Evolutionary conservation across 805 yeast species (phyloP).

Genomic region (Blastobotrys peoriensis): DNA sequence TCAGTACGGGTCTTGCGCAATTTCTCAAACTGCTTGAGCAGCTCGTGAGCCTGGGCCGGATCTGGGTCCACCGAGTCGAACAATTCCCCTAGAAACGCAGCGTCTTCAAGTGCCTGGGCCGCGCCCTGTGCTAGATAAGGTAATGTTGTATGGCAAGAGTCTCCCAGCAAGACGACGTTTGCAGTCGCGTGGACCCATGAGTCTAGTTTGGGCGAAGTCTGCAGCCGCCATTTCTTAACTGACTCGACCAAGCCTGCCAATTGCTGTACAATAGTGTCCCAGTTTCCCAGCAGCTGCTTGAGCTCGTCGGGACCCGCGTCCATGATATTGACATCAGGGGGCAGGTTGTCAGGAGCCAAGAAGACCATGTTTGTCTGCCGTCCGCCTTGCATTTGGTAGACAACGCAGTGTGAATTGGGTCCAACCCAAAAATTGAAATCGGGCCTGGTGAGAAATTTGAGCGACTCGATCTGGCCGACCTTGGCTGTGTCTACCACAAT

Average conservation of each 20-base stretch:
- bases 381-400: conserved; percentile 1
- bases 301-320: conserved; percentile 2
- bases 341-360: conserved; percentile 6
- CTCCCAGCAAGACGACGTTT: conserved; percentile 31
- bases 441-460: conserved; percentile 3
- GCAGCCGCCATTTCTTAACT: conserved; percentile 27
- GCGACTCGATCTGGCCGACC: background rate
- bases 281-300: conserved; percentile 13
- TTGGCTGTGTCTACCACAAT: conserved; percentile 4
- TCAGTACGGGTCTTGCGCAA: conserved; percentile 9
- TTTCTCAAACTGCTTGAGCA: conserved; percentile 4
- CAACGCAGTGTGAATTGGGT: conserved; percentile 10
- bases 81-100: conserved; percentile 4
- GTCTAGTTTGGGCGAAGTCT: conserved; percentile 22
- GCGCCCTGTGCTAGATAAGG: conserved; percentile 32
- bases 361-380: conserved; percentile 9
- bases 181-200: conserved; percentile 29
- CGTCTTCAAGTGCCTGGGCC: conserved; percentile 29
- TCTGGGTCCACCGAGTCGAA: background rate
- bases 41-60: conserved; percentile 1
- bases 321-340: conserved; percentile 4
- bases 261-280: conserved; percentile 26
- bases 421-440: conserved; percentile 11
- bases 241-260: conserved; percentile 19
- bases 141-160: conserved; percentile 34